A percentile compares a stretch with the other conserved stretches of the same genome.
Conservation (phyloP, 805 yeast genomes). For the Jamesozyma spencerorum region DNA sequence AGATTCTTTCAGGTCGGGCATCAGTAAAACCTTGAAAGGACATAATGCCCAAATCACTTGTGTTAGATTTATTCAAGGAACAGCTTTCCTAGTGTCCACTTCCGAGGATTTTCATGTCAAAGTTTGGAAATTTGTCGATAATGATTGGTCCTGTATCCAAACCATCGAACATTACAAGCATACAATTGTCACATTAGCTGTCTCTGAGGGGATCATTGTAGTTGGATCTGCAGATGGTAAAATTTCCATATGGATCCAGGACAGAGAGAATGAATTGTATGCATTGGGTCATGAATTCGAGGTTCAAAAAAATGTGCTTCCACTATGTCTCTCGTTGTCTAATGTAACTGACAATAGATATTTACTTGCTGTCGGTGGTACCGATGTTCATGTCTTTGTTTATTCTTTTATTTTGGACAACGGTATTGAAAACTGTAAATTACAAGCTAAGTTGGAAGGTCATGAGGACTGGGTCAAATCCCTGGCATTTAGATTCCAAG, state of each 20-base stretch:
- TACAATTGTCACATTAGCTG: constrained; percentile 49
- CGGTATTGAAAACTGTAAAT: constrained; percentile 21
- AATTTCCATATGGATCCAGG: constrained; percentile 43
- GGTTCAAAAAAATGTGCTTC: constrained; percentile 20
- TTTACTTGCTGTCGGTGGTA: constrained; percentile 66
- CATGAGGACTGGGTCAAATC: constrained; percentile 96
- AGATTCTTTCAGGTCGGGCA: constrained; percentile 36
- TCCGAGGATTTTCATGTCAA: constrained; percentile 58
- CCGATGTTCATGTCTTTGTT: constrained; percentile 45
- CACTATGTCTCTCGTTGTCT: constrained; percentile 22
- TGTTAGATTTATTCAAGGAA: constrained; percentile 46
- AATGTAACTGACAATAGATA: constrained; percentile 27
- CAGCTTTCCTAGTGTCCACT: constrained; percentile 45
- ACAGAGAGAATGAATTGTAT: constrained; percentile 13
- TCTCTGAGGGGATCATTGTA: constrained; percentile 34
- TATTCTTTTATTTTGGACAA: constrained; percentile 35
- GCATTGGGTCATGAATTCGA: constrained; percentile 18
- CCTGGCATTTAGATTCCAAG: constrained; percentile 45
- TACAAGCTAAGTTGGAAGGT: constrained; percentile 58
- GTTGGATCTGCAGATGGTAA: constrained; percentile 61
- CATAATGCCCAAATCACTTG: constrained; percentile 59
- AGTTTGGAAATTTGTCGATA: constrained; percentile 42
- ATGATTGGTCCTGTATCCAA: constrained; percentile 18
- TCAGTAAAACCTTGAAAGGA: constrained; percentile 46
- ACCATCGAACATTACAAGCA: constrained; percentile 36